Percentiles rank a stretch among this genome's conserved stretches.
Evolutionary conservation across 306 rosid genomes (phyloP).

Genomic region (Macrotyloma uniflorum): DNA sequence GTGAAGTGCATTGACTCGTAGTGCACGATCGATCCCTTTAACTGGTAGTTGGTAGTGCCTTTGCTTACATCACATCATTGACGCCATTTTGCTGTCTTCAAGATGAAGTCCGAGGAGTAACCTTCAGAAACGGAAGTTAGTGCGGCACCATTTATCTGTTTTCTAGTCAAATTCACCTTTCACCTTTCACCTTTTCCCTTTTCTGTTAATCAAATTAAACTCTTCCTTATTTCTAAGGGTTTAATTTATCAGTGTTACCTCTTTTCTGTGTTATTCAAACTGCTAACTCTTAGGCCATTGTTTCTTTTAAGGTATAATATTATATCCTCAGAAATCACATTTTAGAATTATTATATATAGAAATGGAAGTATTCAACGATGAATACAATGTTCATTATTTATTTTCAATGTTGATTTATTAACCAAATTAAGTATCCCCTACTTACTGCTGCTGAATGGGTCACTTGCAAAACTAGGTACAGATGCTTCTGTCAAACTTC

Average conservation of each 20-base stretch:
- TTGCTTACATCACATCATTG: slow-evolving; percentile 10
- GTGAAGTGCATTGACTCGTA: background rate
- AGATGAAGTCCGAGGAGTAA: background rate
- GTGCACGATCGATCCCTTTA: background rate
- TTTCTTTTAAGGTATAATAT: background rate
- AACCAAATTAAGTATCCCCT: background rate
- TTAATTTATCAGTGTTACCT: background rate
- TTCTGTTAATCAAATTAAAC: background rate
- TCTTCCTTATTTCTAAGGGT: background rate
- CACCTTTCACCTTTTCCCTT: background rate
- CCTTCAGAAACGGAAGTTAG: background rate
- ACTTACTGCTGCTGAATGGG: background rate
- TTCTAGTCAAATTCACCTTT: background rate
- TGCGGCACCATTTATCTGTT: slow-evolving; percentile 23
- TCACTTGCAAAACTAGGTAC: background rate
- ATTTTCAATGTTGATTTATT: background rate
- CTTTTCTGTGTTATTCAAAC: background rate
- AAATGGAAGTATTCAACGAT: background rate
- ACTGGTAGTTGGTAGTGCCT: background rate
- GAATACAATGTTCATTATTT: background rate
- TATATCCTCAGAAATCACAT: no score
- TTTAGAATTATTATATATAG: no score
- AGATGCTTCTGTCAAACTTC: background rate
- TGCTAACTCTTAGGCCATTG: background rate
- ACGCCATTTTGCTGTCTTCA: slow-evolving; percentile 5